Base-by-base conservation (phyloP, 345 rosid species). In the Citrus inodora region DNA sequence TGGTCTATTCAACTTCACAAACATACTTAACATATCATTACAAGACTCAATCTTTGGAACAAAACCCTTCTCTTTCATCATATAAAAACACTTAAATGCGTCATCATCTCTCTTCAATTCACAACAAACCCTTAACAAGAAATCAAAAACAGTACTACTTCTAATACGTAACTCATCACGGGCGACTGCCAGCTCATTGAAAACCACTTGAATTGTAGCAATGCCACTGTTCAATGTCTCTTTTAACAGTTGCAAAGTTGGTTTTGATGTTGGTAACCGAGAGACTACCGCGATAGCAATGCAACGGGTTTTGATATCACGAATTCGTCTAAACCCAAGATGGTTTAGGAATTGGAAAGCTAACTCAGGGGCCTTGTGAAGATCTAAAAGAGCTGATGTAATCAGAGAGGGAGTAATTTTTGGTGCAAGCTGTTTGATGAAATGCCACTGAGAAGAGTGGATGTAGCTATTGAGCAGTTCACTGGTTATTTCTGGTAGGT, bases 401-500 rank as follows among this genome's bases (percentile, higher is more conserved):
- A 90, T 73, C 53, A 88, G 77, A 6, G 83, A 77, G 24, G 95
- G 81, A 16, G 85, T 80, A 64, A 93, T 77, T 7, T 82, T 86
- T 55, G 76, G 69, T 5, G 90, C 78, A 67, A 83, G 64, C 10
- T 90, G 94, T 87, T 92, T 79, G 94, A 95, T 73, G 83, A 86
- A 81, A 88, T 92, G 92, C 98, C 98, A 91, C 85, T 87, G 88
- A 81, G 92, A 90, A 78, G 98, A 86, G 42, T 58, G 82, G 56
- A 88, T 76, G 0, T 83, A 88, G 0, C 80, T 58, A 1, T 83
- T 51, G 0, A 93, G 53, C 0, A 2, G 0, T 0, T 69, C 79
- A 1, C 75, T 67, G 5, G 82, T 82, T 61, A 78, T 25, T 14
- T 80, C 67, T 22, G 75, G 46, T n/a, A 75, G 67, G 38, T 65